Base-by-base conservation (phyloP, 768 basidiomycete genomes). In the Candolleomyces efflorescens region DNA sequence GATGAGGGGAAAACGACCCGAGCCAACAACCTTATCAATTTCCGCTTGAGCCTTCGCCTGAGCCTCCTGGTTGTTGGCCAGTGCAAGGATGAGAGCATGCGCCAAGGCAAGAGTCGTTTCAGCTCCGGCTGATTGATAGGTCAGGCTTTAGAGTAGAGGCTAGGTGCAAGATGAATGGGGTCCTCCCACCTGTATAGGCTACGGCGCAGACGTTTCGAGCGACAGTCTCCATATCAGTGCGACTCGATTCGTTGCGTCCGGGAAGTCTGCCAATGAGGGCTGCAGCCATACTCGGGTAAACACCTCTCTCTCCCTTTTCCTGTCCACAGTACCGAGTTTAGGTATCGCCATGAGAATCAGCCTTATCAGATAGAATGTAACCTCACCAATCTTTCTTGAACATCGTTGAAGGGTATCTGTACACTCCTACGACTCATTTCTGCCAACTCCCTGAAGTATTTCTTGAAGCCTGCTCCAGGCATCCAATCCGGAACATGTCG, bases 31-130 rank as follows among this genome's bases (percentile, higher is more conserved):
- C 10, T 36, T 39, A 24, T 64, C 63, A 12, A 64, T 51, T 26
- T 61, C 60, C 2, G 43, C 60, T 43, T 64, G 63, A 5, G 58
- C 63, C 20, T 64, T 64, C 46, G 43, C 55, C 36, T 63, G 62
- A 3, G 57, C 54, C 41, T 63, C 58, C 7, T 60, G 60, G 15
- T 63, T 39, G 5, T 59, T 51, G 26, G 53, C 53, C 48, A 63
- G 58, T 22, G 55, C 60, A 44, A 63, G 24, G 23, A 63, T 54
- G 43, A 61, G 56, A 1, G 52, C 24, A 24, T 52, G 45, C 9
- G 53, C 53, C 1, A 55, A 32, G 3, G 58, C 58, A 27, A 63
- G 10, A 0, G 52, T n/a, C 23, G 36, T 18, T 20, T 38, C n/a
- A 12, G 52, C 32, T 18, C 47, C 20, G 36, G 53, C 58, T 61